phyloP scores from a whole-genome alignment of 169 alveolate genomes.

The Eimeria sp. region DNA sequence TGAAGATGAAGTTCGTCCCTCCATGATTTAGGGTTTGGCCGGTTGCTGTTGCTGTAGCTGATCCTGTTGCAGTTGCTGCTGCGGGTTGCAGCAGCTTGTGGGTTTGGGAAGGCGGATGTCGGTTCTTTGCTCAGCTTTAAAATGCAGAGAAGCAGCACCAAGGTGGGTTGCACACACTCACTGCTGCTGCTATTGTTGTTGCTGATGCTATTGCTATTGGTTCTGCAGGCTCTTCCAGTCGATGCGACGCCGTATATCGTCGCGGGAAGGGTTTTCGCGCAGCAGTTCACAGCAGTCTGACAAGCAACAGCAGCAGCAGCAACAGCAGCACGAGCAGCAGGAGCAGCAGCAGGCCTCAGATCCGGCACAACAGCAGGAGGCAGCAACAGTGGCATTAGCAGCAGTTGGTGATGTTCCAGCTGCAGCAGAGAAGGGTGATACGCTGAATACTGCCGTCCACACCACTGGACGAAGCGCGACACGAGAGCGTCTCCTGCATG shows the following conservation, averaged over 20 bases:
- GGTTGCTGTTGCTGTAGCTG: neutral
- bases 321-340: constrained; percentile 19
- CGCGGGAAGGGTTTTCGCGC: constrained; percentile 51
- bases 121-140: neutral
- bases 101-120: neutral
- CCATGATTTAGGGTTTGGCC: neutral
- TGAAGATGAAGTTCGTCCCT: constrained; percentile 20
- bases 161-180: neutral
- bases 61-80: neutral
- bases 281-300: constrained; percentile 55
- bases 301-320: constrained; percentile 58
- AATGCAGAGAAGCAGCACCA: too few species aligned
- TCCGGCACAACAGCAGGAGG: constrained; percentile 23
- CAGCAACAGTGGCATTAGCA: neutral
- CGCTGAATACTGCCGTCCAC: neutral
- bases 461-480: neutral
- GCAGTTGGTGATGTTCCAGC: neutral
- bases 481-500: constrained; percentile 15
- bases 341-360: constrained; percentile 4
- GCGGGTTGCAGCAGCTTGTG: neutral
- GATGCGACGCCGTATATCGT: constrained; percentile 40
- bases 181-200: neutral
- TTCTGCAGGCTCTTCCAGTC: constrained; percentile 28
- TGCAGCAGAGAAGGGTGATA: neutral
- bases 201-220: neutral